phyloP scores from a whole-genome alignment of 2,329 filamentous ascomycete species.

The Huntiella savannae region DNA sequence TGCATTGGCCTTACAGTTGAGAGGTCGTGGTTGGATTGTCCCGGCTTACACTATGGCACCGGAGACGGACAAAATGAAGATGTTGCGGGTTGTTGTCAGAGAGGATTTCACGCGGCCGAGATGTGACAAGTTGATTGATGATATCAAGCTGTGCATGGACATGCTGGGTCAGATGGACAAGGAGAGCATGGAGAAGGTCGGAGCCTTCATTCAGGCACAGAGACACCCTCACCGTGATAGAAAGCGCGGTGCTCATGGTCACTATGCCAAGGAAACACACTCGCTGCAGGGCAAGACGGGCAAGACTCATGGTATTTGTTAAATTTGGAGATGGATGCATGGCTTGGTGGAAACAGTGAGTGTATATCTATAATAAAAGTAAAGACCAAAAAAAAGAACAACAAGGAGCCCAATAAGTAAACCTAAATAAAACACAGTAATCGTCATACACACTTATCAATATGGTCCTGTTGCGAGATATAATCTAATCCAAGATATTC shows the following conservation, averaged over 20 bases:
- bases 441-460: background rate
- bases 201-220: slow-evolving; percentile 43
- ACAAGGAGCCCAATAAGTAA: background rate
- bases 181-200: slow-evolving; percentile 48
- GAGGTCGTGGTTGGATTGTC: slow-evolving; percentile 78
- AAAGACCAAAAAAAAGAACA: background rate
- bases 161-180: slow-evolving; percentile 57
- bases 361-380: background rate
- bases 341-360: background rate
- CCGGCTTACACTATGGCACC: slow-evolving; percentile 96
- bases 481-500: slow-evolving; percentile 23
- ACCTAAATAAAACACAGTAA: too few relatives aligned
- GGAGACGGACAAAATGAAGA: slow-evolving; percentile 63
- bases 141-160: slow-evolving; percentile 60
- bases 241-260: slow-evolving; percentile 31
- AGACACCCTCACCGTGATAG: slow-evolving; percentile 28
- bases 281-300: slow-evolving; percentile 76
- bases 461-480: background rate
- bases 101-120: slow-evolving; percentile 76
- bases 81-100: slow-evolving; percentile 79
- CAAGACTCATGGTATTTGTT: slow-evolving; percentile 81
- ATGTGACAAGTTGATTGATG: slow-evolving; percentile 58
- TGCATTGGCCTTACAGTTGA: slow-evolving; percentile 63
- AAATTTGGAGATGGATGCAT: slow-evolving; percentile 15
- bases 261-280: slow-evolving; percentile 52